These are phyloP conservation scores for Colletotrichum magnum DNA, from an alignment of 2,329 filamentous ascomycete genomes.

Conservation along the genomic window DNA sequence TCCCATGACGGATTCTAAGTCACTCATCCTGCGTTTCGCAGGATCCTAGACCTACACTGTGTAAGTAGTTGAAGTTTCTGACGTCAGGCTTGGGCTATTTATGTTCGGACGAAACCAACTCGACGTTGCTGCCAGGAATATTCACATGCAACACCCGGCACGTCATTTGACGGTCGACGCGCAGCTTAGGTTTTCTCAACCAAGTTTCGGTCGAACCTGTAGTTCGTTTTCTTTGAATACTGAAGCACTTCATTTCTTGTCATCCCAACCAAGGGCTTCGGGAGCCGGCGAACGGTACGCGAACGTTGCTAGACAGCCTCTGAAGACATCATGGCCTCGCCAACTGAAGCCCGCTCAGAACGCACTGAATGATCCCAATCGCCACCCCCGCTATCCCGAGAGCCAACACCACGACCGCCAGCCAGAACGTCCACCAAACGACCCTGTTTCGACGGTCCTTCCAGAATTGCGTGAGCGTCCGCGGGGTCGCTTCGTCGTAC, in stretches of 20 bases:
- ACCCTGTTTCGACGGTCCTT: background rate
- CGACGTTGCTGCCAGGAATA: background rate
- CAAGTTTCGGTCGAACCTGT: background rate
- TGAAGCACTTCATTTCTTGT: too few species aligned
- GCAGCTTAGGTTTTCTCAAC: background rate
- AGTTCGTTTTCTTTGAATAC: too few species aligned
- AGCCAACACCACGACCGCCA: too few species aligned
- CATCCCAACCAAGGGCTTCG: too few species aligned
- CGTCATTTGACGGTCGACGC: background rate
- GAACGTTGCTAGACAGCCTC: too few species aligned
- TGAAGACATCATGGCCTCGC: background rate
- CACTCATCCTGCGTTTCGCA: too few species aligned
- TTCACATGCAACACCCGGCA: background rate
- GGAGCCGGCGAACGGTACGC: too few species aligned
- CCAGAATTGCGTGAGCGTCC: background rate
- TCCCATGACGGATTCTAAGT: too few species aligned
- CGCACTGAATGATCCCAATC: background rate
- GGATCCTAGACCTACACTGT: too few species aligned
- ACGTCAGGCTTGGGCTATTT: background rate
- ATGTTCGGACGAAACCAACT: background rate
- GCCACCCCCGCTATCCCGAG: too few species aligned
- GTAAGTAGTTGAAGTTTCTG: background rate
- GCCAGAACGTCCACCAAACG: too few species aligned
- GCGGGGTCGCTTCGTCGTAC: background rate
- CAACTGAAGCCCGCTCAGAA: background rate